Conservation (phyloP, 192 early-diverging fungal species). For the Coemansia sp. region DNA sequence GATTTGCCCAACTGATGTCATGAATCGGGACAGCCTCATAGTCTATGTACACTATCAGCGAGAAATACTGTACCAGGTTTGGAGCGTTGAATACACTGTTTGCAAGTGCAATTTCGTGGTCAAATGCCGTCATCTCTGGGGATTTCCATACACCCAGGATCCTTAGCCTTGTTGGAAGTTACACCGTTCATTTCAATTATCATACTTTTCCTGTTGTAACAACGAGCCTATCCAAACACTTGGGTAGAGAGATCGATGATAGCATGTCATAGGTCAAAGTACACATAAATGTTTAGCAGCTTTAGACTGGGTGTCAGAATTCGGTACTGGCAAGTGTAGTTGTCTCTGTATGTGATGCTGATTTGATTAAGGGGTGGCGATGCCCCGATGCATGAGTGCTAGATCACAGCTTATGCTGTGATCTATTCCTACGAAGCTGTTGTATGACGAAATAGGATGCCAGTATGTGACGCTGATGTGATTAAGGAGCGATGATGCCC, state of each 20-base stretch:
- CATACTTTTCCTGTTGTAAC: background rate
- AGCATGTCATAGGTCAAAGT: background rate
- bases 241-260: background rate
- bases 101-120: constrained; percentile 1
- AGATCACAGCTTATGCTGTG: too few species aligned
- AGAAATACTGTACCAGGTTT: background rate
- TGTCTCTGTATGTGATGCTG: too few species aligned
- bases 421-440: too few species aligned
- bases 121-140: background rate
- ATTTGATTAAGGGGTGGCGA: too few species aligned
- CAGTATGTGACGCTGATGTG: too few species aligned
- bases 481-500: too few species aligned
- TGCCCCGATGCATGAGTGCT: too few species aligned
- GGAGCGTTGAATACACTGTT: constrained; percentile 1
- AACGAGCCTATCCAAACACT: background rate
- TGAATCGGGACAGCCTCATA: background rate
- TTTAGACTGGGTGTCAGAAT: background rate
- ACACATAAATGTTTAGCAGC: background rate
- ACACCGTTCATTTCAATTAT: background rate
- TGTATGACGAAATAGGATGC: too few species aligned
- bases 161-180: background rate
- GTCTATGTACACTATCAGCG: background rate
- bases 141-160: background rate
- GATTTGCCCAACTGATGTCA: background rate
- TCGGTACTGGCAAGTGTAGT: background rate